These are phyloP conservation scores for Claviceps sp. DNA, from an alignment of 2,329 filamentous ascomycete genomes.

Conservation along the genomic window DNA sequence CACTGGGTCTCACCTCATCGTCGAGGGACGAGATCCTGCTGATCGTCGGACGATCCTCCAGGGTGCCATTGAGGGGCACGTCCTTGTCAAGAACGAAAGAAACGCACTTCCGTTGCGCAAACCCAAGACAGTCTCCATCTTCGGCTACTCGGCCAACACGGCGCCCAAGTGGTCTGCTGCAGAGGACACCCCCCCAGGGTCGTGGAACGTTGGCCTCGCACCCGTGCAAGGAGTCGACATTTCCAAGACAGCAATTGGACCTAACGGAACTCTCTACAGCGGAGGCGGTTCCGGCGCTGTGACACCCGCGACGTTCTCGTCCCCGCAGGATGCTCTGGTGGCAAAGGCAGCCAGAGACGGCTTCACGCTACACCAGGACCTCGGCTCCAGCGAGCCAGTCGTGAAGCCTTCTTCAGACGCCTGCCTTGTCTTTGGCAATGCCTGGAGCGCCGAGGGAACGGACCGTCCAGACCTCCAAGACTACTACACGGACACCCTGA, in stretches of 20 bases:
- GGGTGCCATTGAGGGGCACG: constrained; percentile 49
- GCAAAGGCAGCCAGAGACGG: constrained; percentile 38
- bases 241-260: constrained; percentile 18
- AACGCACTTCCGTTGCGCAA: constrained; percentile 38
- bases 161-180: constrained; percentile 12
- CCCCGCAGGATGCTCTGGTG: constrained; percentile 41
- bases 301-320: constrained; percentile 30
- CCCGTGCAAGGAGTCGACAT: neutral
- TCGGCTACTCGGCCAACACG: constrained; percentile 42
- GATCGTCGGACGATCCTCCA: constrained; percentile 29
- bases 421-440: constrained; percentile 55
- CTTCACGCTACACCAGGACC: constrained; percentile 47
- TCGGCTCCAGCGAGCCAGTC: constrained; percentile 30
- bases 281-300: constrained; percentile 36
- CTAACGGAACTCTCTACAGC: constrained; percentile 25
- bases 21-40: constrained; percentile 39
- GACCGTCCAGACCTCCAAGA: constrained; percentile 50
- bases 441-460: constrained; percentile 58
- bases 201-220: neutral
- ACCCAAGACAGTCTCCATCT: constrained; percentile 39
- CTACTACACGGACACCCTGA: constrained; percentile 46
- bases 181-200: neutral
- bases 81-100: constrained; percentile 48
- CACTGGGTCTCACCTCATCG: constrained; percentile 32
- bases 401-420: constrained; percentile 42